Evolutionary conservation across 2,329 filamentous ascomycete genomes (phyloP), one percentile per base, ranked within the genome.

Genomic region (Arthroderma sp.): DNA sequence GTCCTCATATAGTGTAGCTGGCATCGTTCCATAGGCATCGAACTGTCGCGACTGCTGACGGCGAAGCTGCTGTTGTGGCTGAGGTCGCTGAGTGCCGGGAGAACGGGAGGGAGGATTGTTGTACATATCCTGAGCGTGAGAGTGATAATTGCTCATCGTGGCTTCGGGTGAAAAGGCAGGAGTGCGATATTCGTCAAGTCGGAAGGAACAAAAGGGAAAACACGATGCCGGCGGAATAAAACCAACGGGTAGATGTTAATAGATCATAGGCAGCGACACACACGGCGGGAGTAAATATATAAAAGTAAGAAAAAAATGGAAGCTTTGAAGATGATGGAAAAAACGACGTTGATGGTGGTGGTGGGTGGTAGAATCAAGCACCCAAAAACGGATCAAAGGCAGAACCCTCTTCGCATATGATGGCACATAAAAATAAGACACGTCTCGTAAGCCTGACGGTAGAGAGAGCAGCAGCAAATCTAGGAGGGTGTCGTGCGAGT

Each of bases 31-130:
- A 58, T 83, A 82, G 49, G 73, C 72, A 54, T 94, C 86, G 60
- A 88, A 85, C 54, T 83, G 83, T 55, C 86, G 77, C 54, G 86
- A 88, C 37, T 78, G 70, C 60, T 83, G 80, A 54, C 83, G 78
- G 58, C 82, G 78, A 47, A 83, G 68, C 47, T 73, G 71, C 70
- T 81, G 70, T 59, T 70, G 71, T 56, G 75, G 74, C 54, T 75
- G 77, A 45, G 63, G 66, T 49, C 83, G 83, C 60, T 83, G 79
- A 30, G 82, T 79, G 58, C 77, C 80, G 34, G 86, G 85, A 51
- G 82, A 86, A 58, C 84, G 82, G 61, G 80, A 81, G 9, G 32
- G 28, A 50, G 74, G 65, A 48, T 74, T 65, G 54, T 85, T 81
- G 69, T 85, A 87, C 73, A 67, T 66, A 44, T 65, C 62, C 48